Evolutionary conservation across 495 filamentous ascomycete species (phyloP), one percentile per base, ranked within the genome.

Genomic region (Tuber magnatum): DNA sequence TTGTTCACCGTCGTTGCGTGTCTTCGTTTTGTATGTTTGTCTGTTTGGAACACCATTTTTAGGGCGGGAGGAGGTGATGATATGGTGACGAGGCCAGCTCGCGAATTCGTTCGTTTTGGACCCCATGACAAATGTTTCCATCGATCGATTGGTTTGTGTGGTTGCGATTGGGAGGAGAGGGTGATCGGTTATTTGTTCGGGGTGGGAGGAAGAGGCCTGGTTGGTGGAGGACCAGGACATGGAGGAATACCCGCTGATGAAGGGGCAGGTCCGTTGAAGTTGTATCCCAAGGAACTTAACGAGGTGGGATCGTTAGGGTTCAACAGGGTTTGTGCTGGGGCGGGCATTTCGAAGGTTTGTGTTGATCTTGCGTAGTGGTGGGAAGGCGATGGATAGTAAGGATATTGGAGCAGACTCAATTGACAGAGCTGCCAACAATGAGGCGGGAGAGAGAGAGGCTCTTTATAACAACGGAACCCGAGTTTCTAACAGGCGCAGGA

Each of bases 281-380:
- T 82, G 81, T 82, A 82, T 24, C 81, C 81, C 73, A 82, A 73
- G 28, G 81, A 83, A 68, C 76, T 82, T 28, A 82, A 73, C 38
- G 75, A 82, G 75, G 82, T 82, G 46, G 81, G 78, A 72, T 82
- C 81, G 68, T 82, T 82, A 65, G 80, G 80, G 80, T 78, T 82
- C 78, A 80, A 74, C 71, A 82, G 78, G 6, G 77, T 82, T 72
- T 80, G 78, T 68, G 81, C 74, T 61, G 81, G 81, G 75, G 81
- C 81, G 68, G 81, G 81, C 81, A 82, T 82, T 79, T 73, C 78
- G 81, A 75, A 56, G 40, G 28, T 51, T 42, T 72, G 48, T 39
- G 18, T 42, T 72, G 51, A 42, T 40, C 9, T 74, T 32, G 72
- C 44, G 56, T 28, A 32, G 28, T 28, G 3, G n/a, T n/a, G 32